Conservation (phyloP, 192 early-diverging fungal genomes). For the Mortierella alpina region DNA sequence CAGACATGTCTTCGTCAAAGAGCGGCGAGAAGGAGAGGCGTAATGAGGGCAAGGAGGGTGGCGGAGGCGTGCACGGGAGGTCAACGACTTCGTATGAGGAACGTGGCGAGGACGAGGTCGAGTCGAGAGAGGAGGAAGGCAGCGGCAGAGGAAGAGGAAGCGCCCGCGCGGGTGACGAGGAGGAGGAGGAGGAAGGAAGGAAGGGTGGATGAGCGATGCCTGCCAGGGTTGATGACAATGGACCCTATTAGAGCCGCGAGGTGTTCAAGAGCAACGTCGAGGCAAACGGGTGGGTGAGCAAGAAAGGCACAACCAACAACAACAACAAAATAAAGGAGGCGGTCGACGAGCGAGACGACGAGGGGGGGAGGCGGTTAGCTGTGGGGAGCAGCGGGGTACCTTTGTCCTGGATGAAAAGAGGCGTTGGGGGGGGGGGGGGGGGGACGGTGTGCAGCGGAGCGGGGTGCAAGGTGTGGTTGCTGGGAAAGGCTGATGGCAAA, state of each 20-base stretch:
- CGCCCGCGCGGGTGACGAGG: conserved; percentile 15
- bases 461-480: background rate
- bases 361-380: background rate
- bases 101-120: conserved; percentile 7
- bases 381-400: background rate
- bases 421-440: background rate
- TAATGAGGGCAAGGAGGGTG: conserved; percentile 11
- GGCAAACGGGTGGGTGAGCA: background rate
- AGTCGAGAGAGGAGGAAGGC: conserved; percentile 5
- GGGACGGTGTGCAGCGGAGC: background rate
- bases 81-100: conserved; percentile 42
- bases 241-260: conserved; percentile 8
- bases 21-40: conserved; percentile 39
- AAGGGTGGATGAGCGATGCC: conserved; percentile 25
- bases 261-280: background rate
- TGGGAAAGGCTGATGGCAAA: background rate
- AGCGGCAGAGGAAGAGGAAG: background rate
- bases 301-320: background rate
- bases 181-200: conserved; percentile 15
- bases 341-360: background rate
- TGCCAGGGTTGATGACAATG: conserved; percentile 31
- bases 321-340: background rate
- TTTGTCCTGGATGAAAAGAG: conserved; percentile 13
- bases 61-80: conserved; percentile 13
- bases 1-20: conserved; percentile 29